Evolutionary conservation across 2,329 filamentous ascomycete species (phyloP).

Genomic region (Fusarium nisikadoi): DNA sequence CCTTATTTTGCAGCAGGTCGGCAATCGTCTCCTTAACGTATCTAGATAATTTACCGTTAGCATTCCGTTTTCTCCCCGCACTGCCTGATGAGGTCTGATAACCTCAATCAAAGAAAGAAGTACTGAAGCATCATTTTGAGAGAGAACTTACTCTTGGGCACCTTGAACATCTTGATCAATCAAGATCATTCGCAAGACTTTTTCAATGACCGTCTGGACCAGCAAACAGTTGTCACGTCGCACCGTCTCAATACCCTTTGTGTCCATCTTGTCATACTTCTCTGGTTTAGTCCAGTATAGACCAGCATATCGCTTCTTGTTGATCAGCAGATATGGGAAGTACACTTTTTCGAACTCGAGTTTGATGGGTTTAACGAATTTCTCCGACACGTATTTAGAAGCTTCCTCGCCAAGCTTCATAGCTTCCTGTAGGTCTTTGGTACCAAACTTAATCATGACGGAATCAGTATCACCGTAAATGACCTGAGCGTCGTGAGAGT

Average conservation of each 20-base stretch:
- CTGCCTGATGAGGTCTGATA: constrained; percentile 13
- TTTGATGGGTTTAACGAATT: constrained; percentile 97
- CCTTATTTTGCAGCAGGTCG: constrained; percentile 93
- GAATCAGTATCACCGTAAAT: constrained; percentile 99
- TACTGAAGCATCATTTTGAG: constrained; percentile 5
- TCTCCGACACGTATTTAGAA: constrained; percentile 85
- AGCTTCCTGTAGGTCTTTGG: constrained; percentile 83
- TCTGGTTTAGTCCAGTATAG: constrained; percentile 94
- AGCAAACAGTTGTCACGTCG: constrained; percentile 95
- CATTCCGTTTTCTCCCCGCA: constrained; percentile 6
- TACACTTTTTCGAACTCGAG: constrained; percentile 99
- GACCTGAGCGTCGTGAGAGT: constrained; percentile 92
- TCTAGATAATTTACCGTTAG: constrained; percentile 62
- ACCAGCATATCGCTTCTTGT: constrained; percentile 99
- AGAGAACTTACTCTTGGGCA: constrained; percentile 83
- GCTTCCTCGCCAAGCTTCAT: constrained; percentile 98
- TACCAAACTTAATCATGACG: constrained; percentile 99
- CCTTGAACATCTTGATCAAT: constrained; percentile 91
- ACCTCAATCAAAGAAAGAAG: neutral
- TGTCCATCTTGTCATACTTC: constrained; percentile 99
- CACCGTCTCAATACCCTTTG: constrained; percentile 98
- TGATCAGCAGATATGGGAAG: constrained; percentile 97
- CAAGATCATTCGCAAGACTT: constrained; percentile 92
- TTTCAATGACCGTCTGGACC: constrained; percentile 97
- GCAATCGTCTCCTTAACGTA: constrained; percentile 98